phyloP scores from a whole-genome alignment of 306 rosid genomes.

The Vigna radiata region DNA sequence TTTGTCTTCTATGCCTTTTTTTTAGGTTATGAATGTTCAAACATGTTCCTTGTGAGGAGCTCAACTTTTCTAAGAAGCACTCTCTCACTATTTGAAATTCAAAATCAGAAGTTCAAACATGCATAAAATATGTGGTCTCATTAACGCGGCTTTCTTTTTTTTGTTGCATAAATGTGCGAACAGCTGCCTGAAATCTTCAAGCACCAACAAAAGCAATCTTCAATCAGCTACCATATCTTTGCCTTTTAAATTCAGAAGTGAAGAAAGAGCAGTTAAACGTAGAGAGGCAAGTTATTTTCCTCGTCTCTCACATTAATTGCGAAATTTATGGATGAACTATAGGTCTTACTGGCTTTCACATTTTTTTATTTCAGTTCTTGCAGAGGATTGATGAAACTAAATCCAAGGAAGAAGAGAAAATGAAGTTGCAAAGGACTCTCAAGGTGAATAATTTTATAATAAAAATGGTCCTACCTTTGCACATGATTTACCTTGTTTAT shows the following conservation, averaged over 20 bases:
- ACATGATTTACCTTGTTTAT: constrained; percentile 36
- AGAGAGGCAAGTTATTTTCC: constrained; percentile 72
- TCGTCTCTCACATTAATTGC: constrained; percentile 15
- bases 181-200: constrained; percentile 59
- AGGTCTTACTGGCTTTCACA: constrained; percentile 26
- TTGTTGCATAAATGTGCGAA: constrained; percentile 34
- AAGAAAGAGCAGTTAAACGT: constrained; percentile 90
- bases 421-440: constrained; percentile 55
- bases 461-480: constrained; percentile 1
- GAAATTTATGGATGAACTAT: constrained; percentile 1
- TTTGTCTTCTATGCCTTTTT: constrained; percentile 33
- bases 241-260: constrained; percentile 83
- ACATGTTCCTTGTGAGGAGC: constrained; percentile 29
- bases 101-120: constrained; percentile 11
- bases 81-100: constrained; percentile 17
- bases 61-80: constrained; percentile 8
- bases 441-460: constrained; percentile 57
- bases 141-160: background rate
- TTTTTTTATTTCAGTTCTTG: constrained; percentile 64
- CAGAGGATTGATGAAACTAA: constrained; percentile 68
- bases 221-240: constrained; percentile 52
- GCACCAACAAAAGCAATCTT: constrained; percentile 53
- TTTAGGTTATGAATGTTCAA: background rate
- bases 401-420: constrained; percentile 60
- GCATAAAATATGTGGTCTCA: constrained; percentile 9